Conservation (phyloP, 257 asterid genomes). For the Nicotiana obtusifolia region DNA sequence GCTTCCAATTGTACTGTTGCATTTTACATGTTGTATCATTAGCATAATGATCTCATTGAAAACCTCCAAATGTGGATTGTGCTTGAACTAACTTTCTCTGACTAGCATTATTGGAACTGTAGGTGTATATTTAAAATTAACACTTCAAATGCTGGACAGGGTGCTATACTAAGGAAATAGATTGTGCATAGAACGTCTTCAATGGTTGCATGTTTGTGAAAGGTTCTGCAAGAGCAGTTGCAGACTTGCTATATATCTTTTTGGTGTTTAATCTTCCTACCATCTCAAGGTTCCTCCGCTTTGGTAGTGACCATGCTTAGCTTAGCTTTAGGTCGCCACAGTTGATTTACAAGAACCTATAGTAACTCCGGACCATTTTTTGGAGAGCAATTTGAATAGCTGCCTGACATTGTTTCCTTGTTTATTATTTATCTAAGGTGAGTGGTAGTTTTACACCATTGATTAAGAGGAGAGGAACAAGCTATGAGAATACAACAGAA, state of each 20-base stretch:
- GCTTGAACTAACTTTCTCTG: neutral
- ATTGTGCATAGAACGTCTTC: neutral
- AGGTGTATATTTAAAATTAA: neutral
- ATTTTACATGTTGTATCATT: neutral
- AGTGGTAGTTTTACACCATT: neutral
- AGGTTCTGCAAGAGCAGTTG: neutral
- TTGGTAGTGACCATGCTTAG: neutral
- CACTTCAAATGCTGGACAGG: neutral
- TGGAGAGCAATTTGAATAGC: neutral
- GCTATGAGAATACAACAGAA: neutral
- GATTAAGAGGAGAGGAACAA: neutral
- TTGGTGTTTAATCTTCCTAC: neutral
- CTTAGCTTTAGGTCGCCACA: neutral
- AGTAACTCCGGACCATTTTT: neutral
- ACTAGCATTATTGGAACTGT: neutral
- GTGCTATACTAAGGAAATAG: neutral
- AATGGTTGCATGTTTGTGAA: neutral
- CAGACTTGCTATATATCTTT: neutral
- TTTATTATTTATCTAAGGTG: neutral
- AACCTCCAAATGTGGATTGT: neutral
- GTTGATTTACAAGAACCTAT: neutral
- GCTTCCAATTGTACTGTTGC: neutral
- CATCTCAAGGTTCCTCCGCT: neutral
- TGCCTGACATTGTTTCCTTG: conserved; percentile 5
- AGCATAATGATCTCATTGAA: neutral